Conservation (phyloP, 2,329 filamentous ascomycete species). For the Aspergillus sp. region DNA sequence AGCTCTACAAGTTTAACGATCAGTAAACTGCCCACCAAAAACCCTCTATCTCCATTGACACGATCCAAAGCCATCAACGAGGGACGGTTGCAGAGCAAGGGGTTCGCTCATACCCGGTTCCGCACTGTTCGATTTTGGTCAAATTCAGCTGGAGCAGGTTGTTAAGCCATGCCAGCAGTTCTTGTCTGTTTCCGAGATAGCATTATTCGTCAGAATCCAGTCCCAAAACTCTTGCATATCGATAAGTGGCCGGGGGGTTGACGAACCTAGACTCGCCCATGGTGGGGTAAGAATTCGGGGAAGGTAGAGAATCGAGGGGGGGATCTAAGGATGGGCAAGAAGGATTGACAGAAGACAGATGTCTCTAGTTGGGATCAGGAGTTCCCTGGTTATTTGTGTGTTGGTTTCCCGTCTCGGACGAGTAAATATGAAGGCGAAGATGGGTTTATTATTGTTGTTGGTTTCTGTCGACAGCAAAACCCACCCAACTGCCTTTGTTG, state of each 20-base stretch:
- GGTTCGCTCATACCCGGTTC: constrained; percentile 73
- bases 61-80: not conserved
- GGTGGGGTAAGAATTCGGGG: constrained; percentile 35
- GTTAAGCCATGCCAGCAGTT: constrained; percentile 95
- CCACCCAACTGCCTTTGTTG: constrained; percentile 9
- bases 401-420: not conserved
- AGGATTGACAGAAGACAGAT: constrained; percentile 1
- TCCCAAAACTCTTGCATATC: not conserved
- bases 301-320: not conserved
- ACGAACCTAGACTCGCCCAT: constrained; percentile 67
- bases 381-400: constrained; percentile 10
- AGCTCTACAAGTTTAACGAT: constrained; percentile 59
- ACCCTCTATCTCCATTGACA: not conserved
- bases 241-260: constrained; percentile 1
- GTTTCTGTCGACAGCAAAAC: constrained; percentile 27
- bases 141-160: constrained; percentile 97
- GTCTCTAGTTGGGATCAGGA: not conserved
- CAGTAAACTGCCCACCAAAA: not conserved
- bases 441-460: constrained; percentile 17
- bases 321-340: constrained; percentile 4
- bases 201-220: not conserved
- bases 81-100: not conserved
- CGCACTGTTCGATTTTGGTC: constrained; percentile 98
- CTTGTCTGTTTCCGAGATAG: constrained; percentile 66
- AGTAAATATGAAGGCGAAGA: constrained; percentile 1